Percentiles rank a stretch among this genome's conserved stretches.
Conservation (phyloP, 192 early-diverging fungal genomes). For the Coemansia sp. region DNA sequence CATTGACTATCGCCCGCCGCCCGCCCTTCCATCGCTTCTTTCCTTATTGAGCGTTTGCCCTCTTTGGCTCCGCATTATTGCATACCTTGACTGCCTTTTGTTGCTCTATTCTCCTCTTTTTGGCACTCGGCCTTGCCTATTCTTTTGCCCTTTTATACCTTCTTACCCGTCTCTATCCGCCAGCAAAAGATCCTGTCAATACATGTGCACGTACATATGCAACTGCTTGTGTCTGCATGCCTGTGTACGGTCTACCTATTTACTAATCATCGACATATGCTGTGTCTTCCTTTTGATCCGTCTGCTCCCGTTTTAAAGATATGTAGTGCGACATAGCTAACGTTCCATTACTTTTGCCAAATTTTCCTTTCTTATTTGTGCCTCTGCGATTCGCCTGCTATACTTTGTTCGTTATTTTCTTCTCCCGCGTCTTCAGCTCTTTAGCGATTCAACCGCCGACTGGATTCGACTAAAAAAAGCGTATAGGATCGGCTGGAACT, state of each 20-base stretch:
- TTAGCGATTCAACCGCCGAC: background rate
- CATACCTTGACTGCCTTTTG: background rate
- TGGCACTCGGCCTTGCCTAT: background rate
- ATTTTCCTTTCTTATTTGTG: background rate
- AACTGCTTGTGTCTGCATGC: background rate
- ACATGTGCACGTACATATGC: constrained; percentile 2
- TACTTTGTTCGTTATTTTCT: background rate
- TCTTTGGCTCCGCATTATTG: background rate
- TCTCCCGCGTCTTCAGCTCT: background rate
- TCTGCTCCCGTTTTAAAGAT: background rate
- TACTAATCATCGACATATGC: background rate
- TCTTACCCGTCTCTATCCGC: background rate
- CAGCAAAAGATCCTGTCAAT: background rate
- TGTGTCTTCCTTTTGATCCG: background rate
- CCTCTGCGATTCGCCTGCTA: background rate
- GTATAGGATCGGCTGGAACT: background rate
- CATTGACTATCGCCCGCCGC: background rate
- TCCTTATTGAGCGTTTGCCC: background rate
- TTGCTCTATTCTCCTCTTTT: background rate
- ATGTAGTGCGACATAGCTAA: constrained; percentile 6
- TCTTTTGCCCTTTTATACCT: background rate
- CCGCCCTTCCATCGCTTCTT: background rate
- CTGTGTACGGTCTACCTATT: background rate
- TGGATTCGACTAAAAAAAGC: background rate
- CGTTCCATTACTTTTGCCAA: background rate